Base-by-base conservation (phyloP, 2,329 filamentous ascomycete species). In the Alternaria conjuncta region DNA sequence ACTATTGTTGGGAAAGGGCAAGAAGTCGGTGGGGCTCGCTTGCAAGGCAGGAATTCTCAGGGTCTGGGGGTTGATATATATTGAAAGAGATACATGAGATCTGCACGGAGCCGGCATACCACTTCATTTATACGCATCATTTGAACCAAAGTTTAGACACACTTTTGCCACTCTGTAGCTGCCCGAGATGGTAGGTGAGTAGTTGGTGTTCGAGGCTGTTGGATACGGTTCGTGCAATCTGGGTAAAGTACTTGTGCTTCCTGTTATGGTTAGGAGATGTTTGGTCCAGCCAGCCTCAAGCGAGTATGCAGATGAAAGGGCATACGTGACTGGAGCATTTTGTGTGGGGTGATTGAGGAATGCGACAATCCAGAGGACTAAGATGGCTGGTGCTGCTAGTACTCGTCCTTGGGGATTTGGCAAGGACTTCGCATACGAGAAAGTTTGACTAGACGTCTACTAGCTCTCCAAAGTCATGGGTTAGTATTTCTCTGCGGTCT, bases 201-300 rank as follows among this genome's bases (percentile, higher is more conserved):
- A 28, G 55, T 41, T 51, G 50, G 50, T 60, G 64, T 51, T 68
- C 64, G 61, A 69, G 66, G 60, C 66, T 56, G 56, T 50, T 51
- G 55, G 30, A 65, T 65, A 68, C 64, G 64, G 55, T 28, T 43
- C 13, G 28, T n/a, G 66, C 23, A 70, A 68, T 70, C 9, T 70
- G 68, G 68, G 44, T 70, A 70, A 70, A 70, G 55, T 65, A 65
- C 57, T 21, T 46, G 26, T 30, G 46, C 18, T 32, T 51, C 61
- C 30, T 32, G 3, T 59, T 68, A 12, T 11, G 47, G 60, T 28
- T 45, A 61, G 55, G 65, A 36, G 23, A 18, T 55, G 18, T n/a
- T 45, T 41, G 26, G 28, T 6, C 30, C 60, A 54, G 58, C 61
- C 60, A 64, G 54, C 54, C 18, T 28, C 56, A 51, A 53, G 41